Evolutionary conservation across 345 rosid genomes (phyloP).

Genomic region (Raphanus sativus): DNA sequence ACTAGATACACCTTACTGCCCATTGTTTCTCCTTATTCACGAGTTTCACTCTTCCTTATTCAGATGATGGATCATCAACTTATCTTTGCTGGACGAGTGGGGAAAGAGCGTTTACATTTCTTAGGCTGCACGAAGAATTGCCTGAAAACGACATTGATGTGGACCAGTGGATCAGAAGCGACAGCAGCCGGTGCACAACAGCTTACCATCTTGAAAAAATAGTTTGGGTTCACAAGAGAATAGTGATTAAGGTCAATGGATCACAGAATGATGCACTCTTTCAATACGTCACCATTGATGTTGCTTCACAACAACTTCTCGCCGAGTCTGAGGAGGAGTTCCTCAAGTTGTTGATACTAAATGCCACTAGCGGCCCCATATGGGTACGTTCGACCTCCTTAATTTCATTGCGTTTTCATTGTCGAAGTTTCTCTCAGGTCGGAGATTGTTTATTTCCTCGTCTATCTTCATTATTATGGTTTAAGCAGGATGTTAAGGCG

Average conservation of each 20-base stretch:
- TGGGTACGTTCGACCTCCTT: slow-evolving; percentile 56
- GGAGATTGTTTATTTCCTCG: background rate
- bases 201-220: slow-evolving; percentile 57
- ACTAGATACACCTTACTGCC: background rate
- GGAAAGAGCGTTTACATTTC: slow-evolving; percentile 63
- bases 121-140: slow-evolving; percentile 64
- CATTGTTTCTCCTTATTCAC: slow-evolving; percentile 2
- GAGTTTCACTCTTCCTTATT: slow-evolving; percentile 21
- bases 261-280: slow-evolving; percentile 49
- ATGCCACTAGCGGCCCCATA: slow-evolving; percentile 52
- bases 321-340: slow-evolving; percentile 58
- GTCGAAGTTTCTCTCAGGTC: background rate
- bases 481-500: slow-evolving; percentile 55
- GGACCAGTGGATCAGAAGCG: slow-evolving; percentile 42
- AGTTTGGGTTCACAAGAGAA: slow-evolving; percentile 51
- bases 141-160: slow-evolving; percentile 42
- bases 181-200: slow-evolving; percentile 35
- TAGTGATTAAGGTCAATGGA: slow-evolving; percentile 56
- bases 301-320: slow-evolving; percentile 48
- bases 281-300: slow-evolving; percentile 56
- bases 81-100: slow-evolving; percentile 80
- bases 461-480: slow-evolving; percentile 4
- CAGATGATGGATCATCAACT: slow-evolving; percentile 86
- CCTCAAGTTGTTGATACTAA: slow-evolving; percentile 50
- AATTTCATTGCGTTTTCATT: background rate